Evolutionary conservation across 2,329 filamentous ascomycete genomes (phyloP).

Genomic region (Trichoderma sp.): DNA sequence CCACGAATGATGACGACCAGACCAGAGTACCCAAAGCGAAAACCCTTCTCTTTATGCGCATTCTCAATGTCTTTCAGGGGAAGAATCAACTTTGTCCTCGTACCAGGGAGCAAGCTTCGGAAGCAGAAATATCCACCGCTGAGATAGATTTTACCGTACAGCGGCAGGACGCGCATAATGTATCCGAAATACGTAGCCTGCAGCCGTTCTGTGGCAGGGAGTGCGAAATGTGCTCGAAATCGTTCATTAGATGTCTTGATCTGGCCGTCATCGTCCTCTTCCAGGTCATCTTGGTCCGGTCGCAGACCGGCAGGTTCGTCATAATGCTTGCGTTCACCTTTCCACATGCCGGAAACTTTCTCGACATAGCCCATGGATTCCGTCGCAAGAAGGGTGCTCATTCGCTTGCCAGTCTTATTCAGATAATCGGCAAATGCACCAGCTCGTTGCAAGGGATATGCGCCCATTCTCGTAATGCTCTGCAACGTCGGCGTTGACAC

Average conservation of each 20-base stretch:
- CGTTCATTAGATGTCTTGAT: constrained; percentile 70
- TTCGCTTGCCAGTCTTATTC: constrained; percentile 73
- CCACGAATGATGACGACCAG: constrained; percentile 91
- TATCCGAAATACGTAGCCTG: constrained; percentile 91
- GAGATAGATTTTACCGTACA: constrained; percentile 97
- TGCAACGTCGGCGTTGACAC: constrained; percentile 49
- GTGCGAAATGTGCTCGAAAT: constrained; percentile 85
- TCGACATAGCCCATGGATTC: constrained; percentile 97
- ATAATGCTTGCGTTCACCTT: constrained; percentile 88
- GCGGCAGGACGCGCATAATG: constrained; percentile 82
- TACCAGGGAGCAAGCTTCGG: constrained; percentile 84
- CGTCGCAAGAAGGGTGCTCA: constrained; percentile 80
- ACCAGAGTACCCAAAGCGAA: constrained; percentile 86
- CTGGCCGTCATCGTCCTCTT: constrained; percentile 64
- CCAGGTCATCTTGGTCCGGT: constrained; percentile 57
- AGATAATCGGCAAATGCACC: constrained; percentile 82
- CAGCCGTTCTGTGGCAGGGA: constrained; percentile 80
- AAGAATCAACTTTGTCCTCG: constrained; percentile 87
- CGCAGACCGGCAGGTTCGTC: constrained; percentile 59
- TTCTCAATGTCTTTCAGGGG: constrained; percentile 91
- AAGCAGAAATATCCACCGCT: constrained; percentile 89
- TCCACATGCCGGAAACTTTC: constrained; percentile 97
- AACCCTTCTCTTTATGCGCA: constrained; percentile 91
- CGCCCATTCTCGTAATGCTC: constrained; percentile 61
- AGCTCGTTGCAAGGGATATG: constrained; percentile 81